Evolutionary conservation across 768 basidiomycete species (phyloP).

Genomic region (Amyloporia xantha): DNA sequence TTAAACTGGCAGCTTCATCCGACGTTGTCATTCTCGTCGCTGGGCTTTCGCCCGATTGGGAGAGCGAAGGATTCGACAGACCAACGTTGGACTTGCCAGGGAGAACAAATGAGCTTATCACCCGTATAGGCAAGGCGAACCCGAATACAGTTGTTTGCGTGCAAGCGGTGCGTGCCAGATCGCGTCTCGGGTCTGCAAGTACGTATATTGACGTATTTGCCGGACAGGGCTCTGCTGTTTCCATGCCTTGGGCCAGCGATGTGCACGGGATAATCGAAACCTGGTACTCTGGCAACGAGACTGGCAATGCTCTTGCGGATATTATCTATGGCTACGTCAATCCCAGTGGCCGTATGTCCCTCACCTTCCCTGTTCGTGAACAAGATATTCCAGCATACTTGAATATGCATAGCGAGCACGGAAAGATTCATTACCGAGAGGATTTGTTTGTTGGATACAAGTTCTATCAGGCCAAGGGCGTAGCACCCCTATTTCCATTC

Average conservation of each 20-base stretch:
- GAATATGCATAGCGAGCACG: slow-evolving; percentile 54
- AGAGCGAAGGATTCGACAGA: slow-evolving; percentile 71
- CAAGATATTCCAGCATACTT: slow-evolving; percentile 59
- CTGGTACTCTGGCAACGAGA: slow-evolving; percentile 63
- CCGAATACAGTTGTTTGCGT: slow-evolving; percentile 52
- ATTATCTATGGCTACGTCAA: slow-evolving; percentile 58
- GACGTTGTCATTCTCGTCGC: slow-evolving; percentile 55
- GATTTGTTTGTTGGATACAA: slow-evolving; percentile 69
- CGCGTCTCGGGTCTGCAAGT: background rate
- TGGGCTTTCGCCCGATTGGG: slow-evolving; percentile 67
- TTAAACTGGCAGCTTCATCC: slow-evolving; percentile 41
- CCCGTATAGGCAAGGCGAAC: slow-evolving; percentile 45
- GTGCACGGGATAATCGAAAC: slow-evolving; percentile 52
- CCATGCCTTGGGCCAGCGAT: slow-evolving; percentile 66
- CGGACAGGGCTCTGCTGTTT: slow-evolving; percentile 61
- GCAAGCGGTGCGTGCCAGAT: slow-evolving; percentile 56
- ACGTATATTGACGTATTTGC: background rate
- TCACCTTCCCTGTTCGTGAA: slow-evolving; percentile 52
- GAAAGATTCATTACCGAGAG: slow-evolving; percentile 47
- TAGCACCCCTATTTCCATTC: slow-evolving; percentile 60
- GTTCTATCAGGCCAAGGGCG: slow-evolving; percentile 47
- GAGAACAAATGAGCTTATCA: slow-evolving; percentile 51
- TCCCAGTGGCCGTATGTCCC: slow-evolving; percentile 51
- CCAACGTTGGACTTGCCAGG: slow-evolving; percentile 55
- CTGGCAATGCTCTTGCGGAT: slow-evolving; percentile 59